phyloP scores from a whole-genome alignment of 2,329 filamentous ascomycete genomes.

The Cercospora sp. region DNA sequence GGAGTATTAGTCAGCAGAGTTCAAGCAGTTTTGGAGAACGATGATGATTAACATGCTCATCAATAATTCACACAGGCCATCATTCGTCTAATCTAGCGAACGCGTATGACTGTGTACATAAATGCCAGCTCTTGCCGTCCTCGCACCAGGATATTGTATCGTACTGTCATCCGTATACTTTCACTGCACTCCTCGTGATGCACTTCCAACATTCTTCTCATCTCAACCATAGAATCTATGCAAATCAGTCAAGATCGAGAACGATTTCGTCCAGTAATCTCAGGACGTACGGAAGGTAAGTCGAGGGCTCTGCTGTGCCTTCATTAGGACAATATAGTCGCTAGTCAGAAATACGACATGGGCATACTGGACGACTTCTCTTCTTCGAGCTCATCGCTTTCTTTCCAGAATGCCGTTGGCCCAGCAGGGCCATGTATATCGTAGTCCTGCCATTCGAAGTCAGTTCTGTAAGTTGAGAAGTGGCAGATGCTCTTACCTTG shows the following conservation, averaged over 20 bases:
- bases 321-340: constrained; percentile 15
- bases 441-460: constrained; percentile 56
- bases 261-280: constrained; percentile 14
- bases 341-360: constrained; percentile 27
- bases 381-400: constrained; percentile 53
- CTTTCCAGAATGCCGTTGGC: constrained; percentile 77
- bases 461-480: not conserved
- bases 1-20: not conserved
- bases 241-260: constrained; percentile 8
- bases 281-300: constrained; percentile 13
- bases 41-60: not conserved
- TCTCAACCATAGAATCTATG: constrained; percentile 10
- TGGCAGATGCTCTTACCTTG: constrained; percentile 50
- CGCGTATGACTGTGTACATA: not conserved
- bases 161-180: not conserved
- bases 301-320: constrained; percentile 1
- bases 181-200: not conserved
- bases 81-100: not conserved
- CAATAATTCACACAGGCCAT: not conserved
- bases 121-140: not conserved
- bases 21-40: not conserved
- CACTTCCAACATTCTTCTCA: not conserved
- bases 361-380: constrained; percentile 33
- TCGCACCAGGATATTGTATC: not conserved
- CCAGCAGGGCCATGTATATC: constrained; percentile 69